These are phyloP conservation scores for Fomitopsis schrenkii DNA, from an alignment of 1,284 basidiomycete genomes.

Conservation along the genomic window DNA sequence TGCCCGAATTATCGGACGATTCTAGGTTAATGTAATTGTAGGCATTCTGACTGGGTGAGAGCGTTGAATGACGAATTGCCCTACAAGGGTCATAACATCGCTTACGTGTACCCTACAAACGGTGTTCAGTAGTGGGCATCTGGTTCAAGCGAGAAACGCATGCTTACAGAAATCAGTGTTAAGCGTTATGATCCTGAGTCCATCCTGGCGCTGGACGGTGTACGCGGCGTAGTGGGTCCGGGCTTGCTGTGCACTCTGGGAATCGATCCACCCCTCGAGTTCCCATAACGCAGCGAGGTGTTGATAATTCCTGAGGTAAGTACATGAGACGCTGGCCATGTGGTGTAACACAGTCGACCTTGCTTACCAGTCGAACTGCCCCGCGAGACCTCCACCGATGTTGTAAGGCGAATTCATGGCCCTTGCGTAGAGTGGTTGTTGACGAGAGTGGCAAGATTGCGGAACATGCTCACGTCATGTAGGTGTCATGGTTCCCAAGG, in stretches of 20 bases:
- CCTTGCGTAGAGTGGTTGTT: slow-evolving; percentile 24
- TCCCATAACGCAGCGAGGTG: slow-evolving; percentile 68
- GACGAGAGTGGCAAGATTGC: too few relatives aligned
- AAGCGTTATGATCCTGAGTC: slow-evolving; percentile 69
- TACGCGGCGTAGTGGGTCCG: slow-evolving; percentile 74
- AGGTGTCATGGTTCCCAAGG: slow-evolving; percentile 73
- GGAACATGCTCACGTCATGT: slow-evolving; percentile 42
- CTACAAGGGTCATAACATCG: too few relatives aligned
- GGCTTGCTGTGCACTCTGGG: slow-evolving; percentile 53
- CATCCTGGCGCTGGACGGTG: slow-evolving; percentile 65
- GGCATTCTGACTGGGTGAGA: slow-evolving; percentile 41
- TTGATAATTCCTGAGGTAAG: slow-evolving; percentile 62
- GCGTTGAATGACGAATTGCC: too few relatives aligned
- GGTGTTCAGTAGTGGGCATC: neutral
- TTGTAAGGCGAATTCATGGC: slow-evolving; percentile 62
- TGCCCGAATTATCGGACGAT: slow-evolving; percentile 66
- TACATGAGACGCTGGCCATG: neutral
- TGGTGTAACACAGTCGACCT: neutral
- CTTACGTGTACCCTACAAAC: neutral
- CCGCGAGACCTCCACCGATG: slow-evolving; percentile 46
- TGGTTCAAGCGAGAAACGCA: too few relatives aligned
- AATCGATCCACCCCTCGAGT: slow-evolving; percentile 65
- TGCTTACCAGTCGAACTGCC: slow-evolving; percentile 62
- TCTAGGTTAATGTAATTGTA: slow-evolving; percentile 79
- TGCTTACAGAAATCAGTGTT: slow-evolving; percentile 73